Base-by-base conservation (phyloP, 2,329 filamentous ascomycete species). In the Fusarium fracticaudum region DNA sequence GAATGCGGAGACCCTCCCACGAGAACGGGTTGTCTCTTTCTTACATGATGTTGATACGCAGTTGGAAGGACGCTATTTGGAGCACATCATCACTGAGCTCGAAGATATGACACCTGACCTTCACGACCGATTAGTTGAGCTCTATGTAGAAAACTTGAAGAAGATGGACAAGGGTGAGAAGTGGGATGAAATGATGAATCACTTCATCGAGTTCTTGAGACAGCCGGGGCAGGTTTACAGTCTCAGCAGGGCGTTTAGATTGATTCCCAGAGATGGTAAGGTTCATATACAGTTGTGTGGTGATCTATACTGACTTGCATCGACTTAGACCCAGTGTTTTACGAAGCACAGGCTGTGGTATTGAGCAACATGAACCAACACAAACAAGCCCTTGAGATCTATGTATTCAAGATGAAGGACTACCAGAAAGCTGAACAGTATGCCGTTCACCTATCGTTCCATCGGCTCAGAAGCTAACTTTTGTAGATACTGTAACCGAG, bases 361-460 rank as follows among this genome's bases (percentile, higher is more conserved):
- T 89, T 98, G 44, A 95, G 94, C 82, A 97, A 96, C 77, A 98
- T 98, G 94, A 94, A 94, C 12, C 93, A 96, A 77, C 95, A 99
- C 84, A 95, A 94, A 80, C 95, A 98, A 83, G 96, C 96, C 0
- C 85, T 99, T n/a, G 93, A 96, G 80, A 98, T 99, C 60, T 99
- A 98, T 81, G 96, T 98, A 35, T 99, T 98, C 84, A 96, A 96
- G 81, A 90, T 99, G 81, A 86, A 93, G 75, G 92, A 98, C 81
- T 96, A 94, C 72, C 86, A 85, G 18, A 98, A 98, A 83, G 96
- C 96, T 38, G 96, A 99, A 88, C 94, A 98, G 92, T 98, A 85
- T 71, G 91, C 86, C 53, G 20, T 35, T 55, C 31, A 33, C 33
- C 12, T 61, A 20, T 8, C 14, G 53, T 22, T 31, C 20, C 14